Conservation (phyloP, 148 eudicot genomes). For the Linanthus parryae region DNA sequence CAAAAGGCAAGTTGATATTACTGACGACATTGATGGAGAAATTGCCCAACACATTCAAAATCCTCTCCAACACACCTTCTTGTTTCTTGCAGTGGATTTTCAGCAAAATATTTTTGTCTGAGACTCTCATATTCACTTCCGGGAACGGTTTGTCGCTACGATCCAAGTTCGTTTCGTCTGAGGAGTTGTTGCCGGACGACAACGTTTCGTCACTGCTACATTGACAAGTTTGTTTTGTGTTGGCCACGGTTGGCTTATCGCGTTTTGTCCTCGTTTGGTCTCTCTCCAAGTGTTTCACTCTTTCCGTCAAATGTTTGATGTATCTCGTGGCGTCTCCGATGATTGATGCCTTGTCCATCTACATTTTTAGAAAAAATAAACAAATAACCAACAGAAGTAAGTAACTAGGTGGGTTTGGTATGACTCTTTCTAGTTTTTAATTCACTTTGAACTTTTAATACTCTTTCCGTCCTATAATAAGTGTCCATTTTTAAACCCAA, state of each 20-base stretch:
- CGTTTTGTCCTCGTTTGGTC: too few relatives aligned
- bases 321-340: constrained; percentile 29
- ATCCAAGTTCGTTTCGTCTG: constrained; percentile 12
- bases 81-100: constrained; percentile 25
- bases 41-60: constrained; percentile 26
- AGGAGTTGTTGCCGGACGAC: constrained; percentile 7
- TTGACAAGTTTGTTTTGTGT: neutral
- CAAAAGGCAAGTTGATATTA: constrained; percentile 27
- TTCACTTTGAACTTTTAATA: too few relatives aligned
- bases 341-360: constrained; percentile 40
- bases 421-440: too few relatives aligned
- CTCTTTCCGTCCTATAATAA: too few relatives aligned
- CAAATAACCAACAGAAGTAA: neutral
- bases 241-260: too few relatives aligned
- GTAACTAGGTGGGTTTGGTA: too few relatives aligned
- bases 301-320: constrained; percentile 30
- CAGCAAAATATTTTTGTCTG: constrained; percentile 20
- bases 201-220: constrained; percentile 16
- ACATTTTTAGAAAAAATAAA: neutral
- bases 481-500: too few relatives aligned
- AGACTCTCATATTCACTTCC: constrained; percentile 31
- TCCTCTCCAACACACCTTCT: constrained; percentile 7
- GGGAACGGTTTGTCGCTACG: constrained; percentile 7
- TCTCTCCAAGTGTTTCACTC: constrained; percentile 22
- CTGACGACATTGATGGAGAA: constrained; percentile 20